Evolutionary conservation across 148 eudicot species (phyloP).

Genomic region (Amaranthus palmeri): DNA sequence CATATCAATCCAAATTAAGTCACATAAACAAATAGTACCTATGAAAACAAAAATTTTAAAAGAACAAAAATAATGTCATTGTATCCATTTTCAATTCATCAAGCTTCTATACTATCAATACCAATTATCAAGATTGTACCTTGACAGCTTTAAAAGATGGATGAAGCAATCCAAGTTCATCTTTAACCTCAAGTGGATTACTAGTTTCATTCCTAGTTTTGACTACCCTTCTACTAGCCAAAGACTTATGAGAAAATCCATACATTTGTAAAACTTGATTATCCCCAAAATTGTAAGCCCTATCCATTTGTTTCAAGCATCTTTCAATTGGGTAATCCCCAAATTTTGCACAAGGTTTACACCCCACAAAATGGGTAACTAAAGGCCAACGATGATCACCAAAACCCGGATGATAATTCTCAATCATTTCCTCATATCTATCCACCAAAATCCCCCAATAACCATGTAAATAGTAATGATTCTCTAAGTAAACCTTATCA

Average conservation of each 20-base stretch:
- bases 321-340: constrained; percentile 70
- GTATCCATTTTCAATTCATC: neutral
- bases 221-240: constrained; percentile 55
- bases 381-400: constrained; percentile 84
- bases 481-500: constrained; percentile 67
- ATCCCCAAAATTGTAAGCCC: constrained; percentile 76
- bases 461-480: constrained; percentile 60
- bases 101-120: constrained; percentile 1
- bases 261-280: constrained; percentile 67
- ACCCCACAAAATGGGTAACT: constrained; percentile 81
- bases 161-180: constrained; percentile 62
- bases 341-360: constrained; percentile 65
- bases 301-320: constrained; percentile 73
- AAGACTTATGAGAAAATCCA: constrained; percentile 56
- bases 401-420: constrained; percentile 56
- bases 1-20: neutral
- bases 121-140: constrained; percentile 28
- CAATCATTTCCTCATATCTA: constrained; percentile 56
- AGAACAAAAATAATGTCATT: neutral
- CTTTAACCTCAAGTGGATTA: constrained; percentile 44
- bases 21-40: neutral
- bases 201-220: constrained; percentile 51
- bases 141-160: constrained; percentile 48
- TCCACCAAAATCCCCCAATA: constrained; percentile 78
- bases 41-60: neutral